Conservation (phyloP, 805 yeast genomes). For the Spathaspora girioi region DNA sequence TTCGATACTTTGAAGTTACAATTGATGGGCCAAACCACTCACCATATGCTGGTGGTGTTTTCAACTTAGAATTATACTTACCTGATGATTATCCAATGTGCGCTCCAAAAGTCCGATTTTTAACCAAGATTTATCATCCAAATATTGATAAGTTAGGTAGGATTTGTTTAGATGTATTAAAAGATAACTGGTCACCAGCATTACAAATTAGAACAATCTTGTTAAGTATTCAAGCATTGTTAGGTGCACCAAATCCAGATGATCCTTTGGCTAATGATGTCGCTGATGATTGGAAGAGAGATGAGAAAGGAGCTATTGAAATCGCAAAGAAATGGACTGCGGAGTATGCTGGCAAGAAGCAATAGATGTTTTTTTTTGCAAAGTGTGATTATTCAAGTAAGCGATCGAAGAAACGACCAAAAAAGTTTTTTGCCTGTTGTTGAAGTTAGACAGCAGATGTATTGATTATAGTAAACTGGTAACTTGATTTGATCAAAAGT, state of each 20-base stretch:
- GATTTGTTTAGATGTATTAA: constrained; percentile 91
- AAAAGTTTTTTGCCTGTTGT: too few species aligned
- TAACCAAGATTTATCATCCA: constrained; percentile 94
- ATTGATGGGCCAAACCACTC: constrained; percentile 89
- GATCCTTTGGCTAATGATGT: constrained; percentile 98
- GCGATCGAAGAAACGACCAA: neutral
- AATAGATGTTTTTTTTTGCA: neutral
- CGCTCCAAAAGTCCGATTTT: constrained; percentile 92
- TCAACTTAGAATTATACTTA: constrained; percentile 78
- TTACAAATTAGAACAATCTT: constrained; percentile 90
- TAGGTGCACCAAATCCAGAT: constrained; percentile 97
- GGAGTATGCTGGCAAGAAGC: constrained; percentile 44
- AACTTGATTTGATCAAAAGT: neutral
- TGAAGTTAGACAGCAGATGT: neutral
- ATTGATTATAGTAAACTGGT: neutral
- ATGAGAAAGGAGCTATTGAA: constrained; percentile 73
- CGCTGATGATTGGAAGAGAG: constrained; percentile 92
- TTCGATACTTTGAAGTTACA: constrained; percentile 87
- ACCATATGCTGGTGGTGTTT: constrained; percentile 81
- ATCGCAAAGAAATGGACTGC: constrained; percentile 79
- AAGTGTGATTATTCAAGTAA: neutral
- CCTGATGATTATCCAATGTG: constrained; percentile 98
- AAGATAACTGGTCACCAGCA: constrained; percentile 97
- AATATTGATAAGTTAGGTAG: constrained; percentile 94
- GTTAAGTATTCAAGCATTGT: constrained; percentile 85